These are phyloP conservation scores for Saturnispora gosingensis DNA, from an alignment of 805 yeast species.

Conservation along the genomic window DNA sequence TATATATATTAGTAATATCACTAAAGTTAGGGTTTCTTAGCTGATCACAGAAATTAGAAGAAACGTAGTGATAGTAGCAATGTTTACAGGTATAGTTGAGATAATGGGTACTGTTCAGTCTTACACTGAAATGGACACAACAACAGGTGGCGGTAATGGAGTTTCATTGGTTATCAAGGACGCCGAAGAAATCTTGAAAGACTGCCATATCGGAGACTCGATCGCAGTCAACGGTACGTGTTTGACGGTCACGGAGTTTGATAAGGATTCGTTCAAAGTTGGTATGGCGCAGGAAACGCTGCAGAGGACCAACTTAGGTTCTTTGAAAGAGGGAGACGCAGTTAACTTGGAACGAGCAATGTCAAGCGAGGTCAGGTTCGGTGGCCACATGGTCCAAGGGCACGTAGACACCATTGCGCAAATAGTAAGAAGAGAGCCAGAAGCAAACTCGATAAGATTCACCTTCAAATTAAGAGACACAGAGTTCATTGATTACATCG, in stretches of 20 bases:
- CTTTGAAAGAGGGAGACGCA: constrained; percentile 42
- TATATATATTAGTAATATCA: neutral
- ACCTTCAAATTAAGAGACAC: constrained; percentile 64
- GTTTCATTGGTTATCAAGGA: constrained; percentile 58
- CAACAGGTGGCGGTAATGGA: constrained; percentile 62
- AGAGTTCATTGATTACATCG: constrained; percentile 61
- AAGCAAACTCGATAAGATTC: constrained; percentile 68
- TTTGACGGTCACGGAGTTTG: constrained; percentile 81
- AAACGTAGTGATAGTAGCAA: constrained; percentile 19
- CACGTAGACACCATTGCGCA: constrained; percentile 87
- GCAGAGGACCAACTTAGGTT: constrained; percentile 67
- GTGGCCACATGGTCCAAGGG: constrained; percentile 98
- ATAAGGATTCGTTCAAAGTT: constrained; percentile 57
- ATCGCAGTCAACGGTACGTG: constrained; percentile 87
- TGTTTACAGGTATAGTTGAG: constrained; percentile 96
- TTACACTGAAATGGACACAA: constrained; percentile 35
- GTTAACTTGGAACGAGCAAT: constrained; percentile 94
- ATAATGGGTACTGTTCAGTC: constrained; percentile 56
- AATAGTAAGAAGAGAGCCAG: constrained; percentile 44
- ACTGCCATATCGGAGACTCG: constrained; percentile 90
- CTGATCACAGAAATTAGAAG: neutral
- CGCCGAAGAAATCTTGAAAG: constrained; percentile 54
- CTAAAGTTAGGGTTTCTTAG: neutral
- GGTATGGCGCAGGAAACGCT: constrained; percentile 93
- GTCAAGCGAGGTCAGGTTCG: constrained; percentile 67